These are phyloP conservation scores for Didymella pinodella DNA, from an alignment of 2,329 filamentous ascomycete genomes.

Conservation along the genomic window DNA sequence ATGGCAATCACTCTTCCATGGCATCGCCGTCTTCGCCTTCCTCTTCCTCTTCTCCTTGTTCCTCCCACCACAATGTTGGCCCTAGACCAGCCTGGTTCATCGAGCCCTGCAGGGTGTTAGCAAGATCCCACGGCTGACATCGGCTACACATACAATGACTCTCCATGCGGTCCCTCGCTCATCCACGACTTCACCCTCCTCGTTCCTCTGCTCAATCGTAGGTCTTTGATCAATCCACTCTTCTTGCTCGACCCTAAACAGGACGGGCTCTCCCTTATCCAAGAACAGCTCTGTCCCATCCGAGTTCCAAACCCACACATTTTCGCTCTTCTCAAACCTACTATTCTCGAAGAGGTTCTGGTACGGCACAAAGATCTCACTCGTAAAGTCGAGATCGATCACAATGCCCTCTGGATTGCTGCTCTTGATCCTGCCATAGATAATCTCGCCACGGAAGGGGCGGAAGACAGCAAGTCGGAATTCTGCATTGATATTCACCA, in stretches of 20 bases:
- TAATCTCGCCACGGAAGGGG: slow-evolving; percentile 93
- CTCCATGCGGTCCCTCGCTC: slow-evolving; percentile 75
- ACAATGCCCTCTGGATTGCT: slow-evolving; percentile 74
- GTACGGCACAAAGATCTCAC: slow-evolving; percentile 81
- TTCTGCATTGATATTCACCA: slow-evolving; percentile 96
- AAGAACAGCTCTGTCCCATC: slow-evolving; percentile 80
- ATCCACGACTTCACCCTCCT: slow-evolving; percentile 68
- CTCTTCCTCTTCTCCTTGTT: slow-evolving; percentile 40
- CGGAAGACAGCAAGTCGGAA: slow-evolving; percentile 94
- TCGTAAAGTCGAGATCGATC: slow-evolving; percentile 89
- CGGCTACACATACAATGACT: slow-evolving; percentile 57
- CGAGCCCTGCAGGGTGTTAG: slow-evolving; percentile 48
- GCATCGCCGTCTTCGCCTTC: slow-evolving; percentile 39
- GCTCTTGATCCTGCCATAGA: slow-evolving; percentile 82
- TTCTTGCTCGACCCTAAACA: slow-evolving; percentile 85
- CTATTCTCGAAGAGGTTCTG: slow-evolving; percentile 51
- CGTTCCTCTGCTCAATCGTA: slow-evolving; percentile 73
- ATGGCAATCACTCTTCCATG: slow-evolving; percentile 34
- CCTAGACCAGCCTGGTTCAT: slow-evolving; percentile 60
- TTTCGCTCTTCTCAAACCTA: slow-evolving; percentile 76
- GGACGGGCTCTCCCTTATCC: slow-evolving; percentile 87
- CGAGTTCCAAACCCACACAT: slow-evolving; percentile 84
- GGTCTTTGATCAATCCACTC: slow-evolving; percentile 92
- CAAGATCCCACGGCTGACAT: neutral
- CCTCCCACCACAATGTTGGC: slow-evolving; percentile 58